Conservation (phyloP, 2,329 filamentous ascomycete genomes). For the Xylariales sp. region DNA sequence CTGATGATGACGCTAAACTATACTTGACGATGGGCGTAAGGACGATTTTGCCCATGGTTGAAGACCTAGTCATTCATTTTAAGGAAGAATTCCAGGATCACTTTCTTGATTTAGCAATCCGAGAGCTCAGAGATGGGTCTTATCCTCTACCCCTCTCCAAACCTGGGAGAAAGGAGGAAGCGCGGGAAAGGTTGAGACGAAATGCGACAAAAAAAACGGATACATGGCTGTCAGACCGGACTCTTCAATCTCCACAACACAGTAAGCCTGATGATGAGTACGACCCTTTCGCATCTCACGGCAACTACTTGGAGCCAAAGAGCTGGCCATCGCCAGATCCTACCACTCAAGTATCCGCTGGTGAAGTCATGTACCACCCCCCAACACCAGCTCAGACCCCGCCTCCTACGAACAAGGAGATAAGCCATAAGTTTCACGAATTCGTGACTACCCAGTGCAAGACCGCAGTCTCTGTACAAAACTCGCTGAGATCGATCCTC, state of each 20-base stretch:
- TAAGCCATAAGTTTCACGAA: conserved; percentile 41
- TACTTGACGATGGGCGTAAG: conserved; percentile 35
- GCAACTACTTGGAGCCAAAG: conserved; percentile 11
- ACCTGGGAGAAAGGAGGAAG: conserved; percentile 5
- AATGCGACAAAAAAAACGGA: no score
- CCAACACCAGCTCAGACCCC: conserved; percentile 42
- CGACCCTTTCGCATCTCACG: conserved; percentile 37
- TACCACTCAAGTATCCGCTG: background rate
- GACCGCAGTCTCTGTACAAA: conserved; percentile 52
- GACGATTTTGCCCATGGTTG: conserved; percentile 46
- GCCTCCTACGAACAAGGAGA: conserved; percentile 26
- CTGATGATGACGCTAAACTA: conserved; percentile 11
- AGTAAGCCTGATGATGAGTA: conserved; percentile 34
- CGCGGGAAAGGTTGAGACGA: conserved; percentile 6
- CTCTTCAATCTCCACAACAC: background rate
- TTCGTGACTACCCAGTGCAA: conserved; percentile 35
- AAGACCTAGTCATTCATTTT: conserved; percentile 55
- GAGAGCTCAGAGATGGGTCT: conserved; percentile 36
- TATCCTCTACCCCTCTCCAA: no score
- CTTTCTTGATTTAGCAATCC: conserved; percentile 41
- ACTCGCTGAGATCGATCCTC: conserved; percentile 50
- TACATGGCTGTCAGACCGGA: background rate
- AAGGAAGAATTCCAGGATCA: conserved; percentile 36
- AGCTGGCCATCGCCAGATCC: conserved; percentile 7
- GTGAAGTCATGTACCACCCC: conserved; percentile 19